phyloP scores from a whole-genome alignment of 495 filamentous ascomycete species.

The Annulohypoxylon bovei region DNA sequence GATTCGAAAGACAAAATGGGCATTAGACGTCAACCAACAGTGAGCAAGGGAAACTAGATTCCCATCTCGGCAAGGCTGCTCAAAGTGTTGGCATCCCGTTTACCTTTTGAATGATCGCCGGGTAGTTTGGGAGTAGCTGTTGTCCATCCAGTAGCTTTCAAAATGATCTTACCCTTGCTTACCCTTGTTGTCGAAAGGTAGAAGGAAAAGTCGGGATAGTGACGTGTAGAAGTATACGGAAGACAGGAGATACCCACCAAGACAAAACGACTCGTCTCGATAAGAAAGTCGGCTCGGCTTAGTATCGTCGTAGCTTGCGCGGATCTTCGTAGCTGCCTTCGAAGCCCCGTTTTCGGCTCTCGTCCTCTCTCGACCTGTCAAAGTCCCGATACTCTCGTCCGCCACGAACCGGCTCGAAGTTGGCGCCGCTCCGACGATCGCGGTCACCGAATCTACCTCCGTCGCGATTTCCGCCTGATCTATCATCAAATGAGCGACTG shows the following conservation, averaged over 20 bases:
- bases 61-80: neutral
- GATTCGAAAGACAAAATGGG: conserved; percentile 6
- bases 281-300: conserved; percentile 42
- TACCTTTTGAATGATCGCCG: conserved; percentile 33
- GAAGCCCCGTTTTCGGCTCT: conserved; percentile 68
- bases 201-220: conserved; percentile 53
- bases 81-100: conserved; percentile 4
- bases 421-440: conserved; percentile 69
- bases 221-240: conserved; percentile 43
- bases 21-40: conserved; percentile 8
- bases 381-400: conserved; percentile 56
- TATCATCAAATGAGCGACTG: conserved; percentile 70
- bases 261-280: conserved; percentile 51
- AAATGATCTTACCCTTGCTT: conserved; percentile 61
- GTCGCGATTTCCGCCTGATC: conserved; percentile 59
- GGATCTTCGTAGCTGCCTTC: conserved; percentile 82
- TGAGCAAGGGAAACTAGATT: conserved; percentile 1
- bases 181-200: conserved; percentile 70
- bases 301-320: conserved; percentile 82
- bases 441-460: conserved; percentile 67
- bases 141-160: conserved; percentile 20
- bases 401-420: conserved; percentile 73
- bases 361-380: conserved; percentile 61
- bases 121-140: conserved; percentile 3
- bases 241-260: conserved; percentile 59